Evolutionary conservation across 2,329 filamentous ascomycete species (phyloP).

Genomic region (Calonectria pteridis): DNA sequence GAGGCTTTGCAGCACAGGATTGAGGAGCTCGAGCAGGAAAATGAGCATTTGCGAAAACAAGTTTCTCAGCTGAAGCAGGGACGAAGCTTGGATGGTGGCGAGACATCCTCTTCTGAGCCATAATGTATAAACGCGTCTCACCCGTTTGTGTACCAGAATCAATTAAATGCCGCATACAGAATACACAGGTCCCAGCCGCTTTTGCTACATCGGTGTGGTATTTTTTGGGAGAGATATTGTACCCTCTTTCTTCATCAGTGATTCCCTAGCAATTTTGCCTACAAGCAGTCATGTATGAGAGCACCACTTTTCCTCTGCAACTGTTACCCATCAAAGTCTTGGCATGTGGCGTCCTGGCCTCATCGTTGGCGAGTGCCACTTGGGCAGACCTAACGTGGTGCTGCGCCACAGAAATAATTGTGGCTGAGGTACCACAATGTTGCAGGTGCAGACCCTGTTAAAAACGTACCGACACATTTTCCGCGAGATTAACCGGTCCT

Average conservation of each 20-base stretch:
- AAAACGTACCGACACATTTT: too few relatives aligned
- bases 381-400: neutral
- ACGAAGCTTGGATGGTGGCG: neutral
- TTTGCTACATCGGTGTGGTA: neutral
- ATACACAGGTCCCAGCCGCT: neutral
- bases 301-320: neutral
- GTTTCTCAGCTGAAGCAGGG: neutral
- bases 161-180: neutral
- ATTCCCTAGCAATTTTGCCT: neutral
- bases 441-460: too few relatives aligned
- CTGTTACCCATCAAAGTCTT: neutral
- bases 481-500: too few relatives aligned
- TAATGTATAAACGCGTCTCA: neutral
- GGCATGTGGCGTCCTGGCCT: neutral
- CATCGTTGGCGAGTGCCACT: neutral
- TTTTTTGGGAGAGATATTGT: neutral
- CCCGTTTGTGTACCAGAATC: neutral
- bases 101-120: neutral
- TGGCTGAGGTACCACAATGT: neutral
- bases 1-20: conserved; percentile 67
- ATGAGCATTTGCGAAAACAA: conserved; percentile 36
- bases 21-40: conserved; percentile 63
- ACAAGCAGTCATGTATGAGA: neutral
- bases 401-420: neutral
- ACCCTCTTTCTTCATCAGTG: neutral